phyloP scores from a whole-genome alignment of 176 grass and related monocot species.

The Microstegium vimineum region DNA sequence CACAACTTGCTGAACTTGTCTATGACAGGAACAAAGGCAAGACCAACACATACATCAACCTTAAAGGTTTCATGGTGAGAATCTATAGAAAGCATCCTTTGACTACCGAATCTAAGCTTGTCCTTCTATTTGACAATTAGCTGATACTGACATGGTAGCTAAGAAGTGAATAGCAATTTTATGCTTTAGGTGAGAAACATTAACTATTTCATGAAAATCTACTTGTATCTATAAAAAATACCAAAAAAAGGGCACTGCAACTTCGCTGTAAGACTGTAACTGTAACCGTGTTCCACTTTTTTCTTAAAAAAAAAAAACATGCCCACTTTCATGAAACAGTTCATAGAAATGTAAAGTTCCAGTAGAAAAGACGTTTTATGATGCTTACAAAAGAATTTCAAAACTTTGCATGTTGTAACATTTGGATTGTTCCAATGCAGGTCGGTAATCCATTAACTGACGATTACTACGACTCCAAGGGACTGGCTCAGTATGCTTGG shows the following conservation, averaged over 20 bases:
- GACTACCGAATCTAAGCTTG: not conserved
- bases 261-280: not conserved
- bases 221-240: not conserved
- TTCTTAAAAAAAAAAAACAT: too few relatives aligned
- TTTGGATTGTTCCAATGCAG: slow-evolving; percentile 35
- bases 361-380: not conserved
- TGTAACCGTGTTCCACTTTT: not conserved
- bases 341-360: not conserved
- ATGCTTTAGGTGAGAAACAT: not conserved
- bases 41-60: slow-evolving; percentile 51
- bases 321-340: not conserved
- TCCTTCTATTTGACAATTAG: slow-evolving; percentile 1
- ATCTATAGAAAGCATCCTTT: slow-evolving; percentile 3
- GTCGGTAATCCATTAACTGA: slow-evolving; percentile 87
- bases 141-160: not conserved
- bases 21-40: slow-evolving; percentile 62
- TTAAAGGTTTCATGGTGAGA: slow-evolving; percentile 91
- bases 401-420: not conserved
- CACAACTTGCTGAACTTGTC: slow-evolving; percentile 80
- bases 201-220: not conserved
- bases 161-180: not conserved
- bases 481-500: slow-evolving; percentile 80
- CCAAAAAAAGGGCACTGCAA: not conserved
- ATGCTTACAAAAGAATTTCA: not conserved
- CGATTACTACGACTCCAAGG: slow-evolving; percentile 69